These are phyloP conservation scores for Fusarium fracticaudum DNA, from an alignment of 2,329 filamentous ascomycete genomes.

Conservation along the genomic window DNA sequence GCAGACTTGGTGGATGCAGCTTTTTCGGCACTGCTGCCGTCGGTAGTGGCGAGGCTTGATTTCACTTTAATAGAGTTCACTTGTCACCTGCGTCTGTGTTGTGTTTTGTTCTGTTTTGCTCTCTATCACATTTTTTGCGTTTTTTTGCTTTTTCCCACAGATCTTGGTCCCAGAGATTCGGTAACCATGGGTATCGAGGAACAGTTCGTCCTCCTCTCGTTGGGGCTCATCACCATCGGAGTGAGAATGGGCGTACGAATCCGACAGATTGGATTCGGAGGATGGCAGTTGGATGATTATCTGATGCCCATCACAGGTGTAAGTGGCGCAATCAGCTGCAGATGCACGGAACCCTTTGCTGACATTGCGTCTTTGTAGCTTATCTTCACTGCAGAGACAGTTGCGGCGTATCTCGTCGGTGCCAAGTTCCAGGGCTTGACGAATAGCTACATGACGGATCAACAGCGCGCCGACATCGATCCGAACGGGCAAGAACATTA, in stretches of 20 bases:
- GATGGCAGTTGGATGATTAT: constrained; percentile 36
- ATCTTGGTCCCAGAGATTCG: neutral
- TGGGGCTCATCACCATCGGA: constrained; percentile 31
- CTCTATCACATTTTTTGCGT: neutral
- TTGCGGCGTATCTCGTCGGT: constrained; percentile 35
- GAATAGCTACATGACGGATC: constrained; percentile 35
- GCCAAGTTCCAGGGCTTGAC: constrained; percentile 35
- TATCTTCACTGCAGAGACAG: constrained; percentile 34
- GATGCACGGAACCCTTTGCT: neutral
- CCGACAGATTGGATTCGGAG: constrained; percentile 20
- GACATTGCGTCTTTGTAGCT: constrained; percentile 3
- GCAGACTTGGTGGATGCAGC: neutral
- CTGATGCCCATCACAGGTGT: constrained; percentile 38
- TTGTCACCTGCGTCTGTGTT: neutral
- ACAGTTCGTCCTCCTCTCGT: constrained; percentile 33
- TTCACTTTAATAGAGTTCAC: neutral
- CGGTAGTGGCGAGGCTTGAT: neutral
- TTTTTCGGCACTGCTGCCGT: neutral
- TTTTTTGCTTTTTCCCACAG: neutral
- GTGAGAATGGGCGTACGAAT: constrained; percentile 25
- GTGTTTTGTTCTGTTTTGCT: neutral
- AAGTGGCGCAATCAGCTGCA: constrained; percentile 1
- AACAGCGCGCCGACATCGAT: constrained; percentile 30
- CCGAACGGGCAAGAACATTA: constrained; percentile 18
- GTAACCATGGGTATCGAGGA: constrained; percentile 31